phyloP scores from a whole-genome alignment of 2,329 filamentous ascomycete species.

The Colletotrichum sansevieriae region DNA sequence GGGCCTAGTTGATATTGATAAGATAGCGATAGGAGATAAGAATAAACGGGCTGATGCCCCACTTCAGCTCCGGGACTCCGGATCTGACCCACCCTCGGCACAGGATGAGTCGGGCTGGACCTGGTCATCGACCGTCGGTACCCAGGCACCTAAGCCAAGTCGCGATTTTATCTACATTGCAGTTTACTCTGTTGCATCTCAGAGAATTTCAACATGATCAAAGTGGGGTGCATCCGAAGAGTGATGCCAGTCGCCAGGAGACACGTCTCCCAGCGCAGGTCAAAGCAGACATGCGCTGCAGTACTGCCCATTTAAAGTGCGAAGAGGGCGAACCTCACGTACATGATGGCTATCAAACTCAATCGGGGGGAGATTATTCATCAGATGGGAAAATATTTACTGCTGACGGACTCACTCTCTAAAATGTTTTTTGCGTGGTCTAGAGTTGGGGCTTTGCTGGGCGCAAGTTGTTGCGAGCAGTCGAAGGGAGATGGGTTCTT shows the following conservation, averaged over 20 bases:
- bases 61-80: background rate
- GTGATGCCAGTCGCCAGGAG: background rate
- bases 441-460: background rate
- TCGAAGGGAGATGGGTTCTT: background rate
- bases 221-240: background rate
- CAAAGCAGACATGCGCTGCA: background rate
- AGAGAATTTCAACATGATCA: background rate
- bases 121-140: background rate
- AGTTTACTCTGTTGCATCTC: background rate
- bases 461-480: background rate
- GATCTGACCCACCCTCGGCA: background rate
- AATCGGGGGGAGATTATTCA: background rate
- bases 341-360: background rate
- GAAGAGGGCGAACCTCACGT: background rate
- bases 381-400: background rate
- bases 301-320: background rate
- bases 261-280: background rate
- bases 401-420: background rate
- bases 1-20: background rate
- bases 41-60: background rate
- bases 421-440: background rate
- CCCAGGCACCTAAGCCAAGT: background rate
- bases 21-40: slow-evolving; percentile 3
- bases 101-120: background rate
- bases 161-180: background rate